Percentiles rank a stretch among this genome's conserved stretches.
These are phyloP conservation scores for Nemania abortiva DNA, from an alignment of 2,329 filamentous ascomycete genomes.

Conservation along the genomic window DNA sequence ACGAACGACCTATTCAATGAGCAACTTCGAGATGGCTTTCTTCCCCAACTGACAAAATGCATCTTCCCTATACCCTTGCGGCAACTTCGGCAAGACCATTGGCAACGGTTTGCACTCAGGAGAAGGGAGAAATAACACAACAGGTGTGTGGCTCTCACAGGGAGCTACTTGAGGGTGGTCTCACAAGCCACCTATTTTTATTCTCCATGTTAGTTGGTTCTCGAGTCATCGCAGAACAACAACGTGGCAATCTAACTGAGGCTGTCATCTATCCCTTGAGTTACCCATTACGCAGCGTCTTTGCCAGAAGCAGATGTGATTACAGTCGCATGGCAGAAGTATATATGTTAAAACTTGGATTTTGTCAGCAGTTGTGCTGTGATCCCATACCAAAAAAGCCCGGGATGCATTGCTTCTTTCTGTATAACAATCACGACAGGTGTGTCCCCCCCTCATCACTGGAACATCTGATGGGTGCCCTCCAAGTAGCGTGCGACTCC, in stretches of 20 bases:
- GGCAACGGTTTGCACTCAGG: too few species aligned
- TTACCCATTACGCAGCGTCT: not conserved
- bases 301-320: not conserved
- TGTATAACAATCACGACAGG: too few species aligned
- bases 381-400: not conserved
- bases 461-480: too few species aligned
- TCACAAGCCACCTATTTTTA: not conserved
- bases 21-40: not conserved
- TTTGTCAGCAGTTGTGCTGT: not conserved
- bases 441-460: not conserved
- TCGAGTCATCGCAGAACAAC: not conserved
- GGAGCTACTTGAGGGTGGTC: not conserved
- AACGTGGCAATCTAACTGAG: not conserved
- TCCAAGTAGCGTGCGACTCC: not conserved
- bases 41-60: not conserved
- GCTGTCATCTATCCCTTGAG: not conserved
- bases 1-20: not conserved
- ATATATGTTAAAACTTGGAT: not conserved
- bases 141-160: too few species aligned
- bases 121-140: too few species aligned
- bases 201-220: not conserved
- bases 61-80: not conserved
- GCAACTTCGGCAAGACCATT: too few species aligned
- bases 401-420: not conserved
- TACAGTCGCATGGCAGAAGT: not conserved